A percentile compares a stretch with the other conserved stretches of the same genome.
Conservation (phyloP, 2,329 filamentous ascomycete genomes). For the Chaetomiaceae sp. region DNA sequence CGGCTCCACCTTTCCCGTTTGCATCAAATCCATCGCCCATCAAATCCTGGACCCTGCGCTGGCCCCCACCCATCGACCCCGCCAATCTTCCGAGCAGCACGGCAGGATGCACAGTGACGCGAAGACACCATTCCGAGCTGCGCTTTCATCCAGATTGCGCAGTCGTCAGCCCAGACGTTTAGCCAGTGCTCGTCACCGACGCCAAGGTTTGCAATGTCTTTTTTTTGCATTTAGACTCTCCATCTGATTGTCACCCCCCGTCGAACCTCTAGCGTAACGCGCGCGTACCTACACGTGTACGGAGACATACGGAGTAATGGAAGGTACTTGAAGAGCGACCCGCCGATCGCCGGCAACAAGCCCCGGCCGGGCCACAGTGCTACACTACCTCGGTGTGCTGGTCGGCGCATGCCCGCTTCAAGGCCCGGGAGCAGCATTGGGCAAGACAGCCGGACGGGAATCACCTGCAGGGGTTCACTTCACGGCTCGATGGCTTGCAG, state of each 20-base stretch:
- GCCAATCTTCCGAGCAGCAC: background rate
- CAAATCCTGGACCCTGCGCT: background rate
- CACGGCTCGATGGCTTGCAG: background rate
- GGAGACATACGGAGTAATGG: no score
- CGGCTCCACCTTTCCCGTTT: background rate
- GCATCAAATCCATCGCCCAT: background rate
- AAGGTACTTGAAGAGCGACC: no score
- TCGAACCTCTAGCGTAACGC: no score
- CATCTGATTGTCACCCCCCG: background rate
- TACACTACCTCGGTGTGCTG: no score
- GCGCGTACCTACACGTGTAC: no score
- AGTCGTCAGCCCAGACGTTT: constrained; percentile 21
- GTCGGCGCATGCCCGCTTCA: background rate
- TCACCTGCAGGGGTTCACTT: no score
- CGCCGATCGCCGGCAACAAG: no score
- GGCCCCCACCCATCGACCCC: background rate
- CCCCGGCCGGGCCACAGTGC: constrained; percentile 1
- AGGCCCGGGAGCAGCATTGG: constrained; percentile 5
- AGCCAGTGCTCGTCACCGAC: constrained; percentile 10
- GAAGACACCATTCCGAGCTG: background rate
- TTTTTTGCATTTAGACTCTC: background rate
- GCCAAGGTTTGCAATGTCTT: constrained; percentile 6
- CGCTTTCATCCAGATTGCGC: constrained; percentile 26
- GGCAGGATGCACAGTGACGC: no score
- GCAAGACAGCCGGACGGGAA: background rate